Conservation (phyloP, 2,329 filamentous ascomycete species). For the Myriangium duriaei region DNA sequence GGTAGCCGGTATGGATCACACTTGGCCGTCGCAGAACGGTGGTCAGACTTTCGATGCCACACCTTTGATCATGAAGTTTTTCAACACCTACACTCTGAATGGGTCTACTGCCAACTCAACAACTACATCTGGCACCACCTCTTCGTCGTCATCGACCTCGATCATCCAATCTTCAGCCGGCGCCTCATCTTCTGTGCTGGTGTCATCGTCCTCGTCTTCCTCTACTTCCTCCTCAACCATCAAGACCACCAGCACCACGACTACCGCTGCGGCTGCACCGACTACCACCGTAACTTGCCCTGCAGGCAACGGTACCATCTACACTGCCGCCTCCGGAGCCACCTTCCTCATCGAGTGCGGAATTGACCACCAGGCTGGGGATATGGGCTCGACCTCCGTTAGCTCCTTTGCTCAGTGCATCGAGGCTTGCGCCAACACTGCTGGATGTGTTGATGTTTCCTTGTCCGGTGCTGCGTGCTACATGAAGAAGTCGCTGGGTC, state of each 20-base stretch:
- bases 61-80: conserved; percentile 16
- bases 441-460: conserved; percentile 21
- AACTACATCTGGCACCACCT: not conserved
- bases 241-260: conserved; percentile 2
- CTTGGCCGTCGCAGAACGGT: conserved; percentile 34
- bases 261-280: conserved; percentile 1
- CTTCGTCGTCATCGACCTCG: conserved; percentile 3
- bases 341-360: conserved; percentile 17
- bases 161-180: too few relatives aligned
- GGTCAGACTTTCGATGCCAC: too few relatives aligned
- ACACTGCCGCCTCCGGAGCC: conserved; percentile 14
- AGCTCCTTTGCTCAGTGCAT: conserved; percentile 18
- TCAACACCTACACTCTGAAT: conserved; percentile 15
- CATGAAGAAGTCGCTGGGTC: conserved; percentile 18
- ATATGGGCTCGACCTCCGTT: conserved; percentile 15
- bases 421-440: conserved; percentile 18
- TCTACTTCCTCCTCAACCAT: conserved; percentile 2
- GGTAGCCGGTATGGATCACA: conserved; percentile 26
- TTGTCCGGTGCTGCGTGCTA: conserved; percentile 20
- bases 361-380: conserved; percentile 20
- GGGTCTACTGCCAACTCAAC: too few relatives aligned
- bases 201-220: not conserved
- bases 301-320: conserved; percentile 14
- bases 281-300: conserved; percentile 14
- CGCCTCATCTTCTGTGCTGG: too few relatives aligned